A percentile compares a stretch with the other conserved stretches of the same genome.
Conservation (phyloP, 306 rosid species). For the Begonia masoniana region DNA sequence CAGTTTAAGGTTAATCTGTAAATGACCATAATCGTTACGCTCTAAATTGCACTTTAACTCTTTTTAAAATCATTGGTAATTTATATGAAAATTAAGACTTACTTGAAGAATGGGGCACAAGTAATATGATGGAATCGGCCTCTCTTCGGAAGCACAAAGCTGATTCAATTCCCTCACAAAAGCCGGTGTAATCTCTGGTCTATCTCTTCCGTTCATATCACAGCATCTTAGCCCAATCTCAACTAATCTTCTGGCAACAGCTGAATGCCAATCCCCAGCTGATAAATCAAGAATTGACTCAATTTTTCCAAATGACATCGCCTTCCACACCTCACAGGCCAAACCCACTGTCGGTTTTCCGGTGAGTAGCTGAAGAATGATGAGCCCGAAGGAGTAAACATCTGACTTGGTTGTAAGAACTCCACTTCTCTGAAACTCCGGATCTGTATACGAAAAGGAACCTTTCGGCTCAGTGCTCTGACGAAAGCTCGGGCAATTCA, state of each 20-base stretch:
- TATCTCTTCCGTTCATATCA: conserved; percentile 42
- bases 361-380: conserved; percentile 71
- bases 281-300: conserved; percentile 53
- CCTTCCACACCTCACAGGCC: conserved; percentile 40
- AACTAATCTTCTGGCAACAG: conserved; percentile 36
- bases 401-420: conserved; percentile 69
- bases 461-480: conserved; percentile 54
- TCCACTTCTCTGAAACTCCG: conserved; percentile 62
- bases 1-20: no score
- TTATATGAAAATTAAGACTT: not conserved
- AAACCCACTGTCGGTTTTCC: conserved; percentile 55
- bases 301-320: conserved; percentile 38
- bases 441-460: conserved; percentile 54
- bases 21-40: no score
- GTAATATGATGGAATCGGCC: conserved; percentile 62
- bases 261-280: conserved; percentile 69
- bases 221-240: conserved; percentile 77
- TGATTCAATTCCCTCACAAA: conserved; percentile 66
- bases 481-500: conserved; percentile 37
- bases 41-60: no score
- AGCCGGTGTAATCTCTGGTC: conserved; percentile 67
- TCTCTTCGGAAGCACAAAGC: conserved; percentile 56
- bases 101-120: conserved; percentile 85
- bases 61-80: no score
- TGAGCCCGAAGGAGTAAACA: conserved; percentile 64